phyloP scores from a whole-genome alignment of 2,329 filamentous ascomycete species.

The Calonectria fujianensis region DNA sequence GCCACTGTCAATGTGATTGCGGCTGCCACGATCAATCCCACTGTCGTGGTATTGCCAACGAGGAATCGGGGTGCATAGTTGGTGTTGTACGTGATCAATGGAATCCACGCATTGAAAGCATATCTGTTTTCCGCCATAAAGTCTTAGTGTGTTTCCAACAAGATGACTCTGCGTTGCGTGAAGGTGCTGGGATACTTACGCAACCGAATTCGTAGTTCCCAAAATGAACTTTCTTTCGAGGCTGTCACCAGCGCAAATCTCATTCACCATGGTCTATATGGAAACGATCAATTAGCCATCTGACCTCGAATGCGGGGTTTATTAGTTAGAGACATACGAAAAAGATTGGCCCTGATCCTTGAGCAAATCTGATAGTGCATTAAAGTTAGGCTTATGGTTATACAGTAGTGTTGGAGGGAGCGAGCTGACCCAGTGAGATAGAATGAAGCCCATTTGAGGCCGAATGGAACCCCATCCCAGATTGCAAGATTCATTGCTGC shows the following conservation, averaged over 20 bases:
- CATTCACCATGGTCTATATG: constrained; percentile 9
- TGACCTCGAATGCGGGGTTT: no score
- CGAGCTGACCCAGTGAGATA: constrained; percentile 14
- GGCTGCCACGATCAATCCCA: constrained; percentile 10
- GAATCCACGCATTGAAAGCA: constrained; percentile 20
- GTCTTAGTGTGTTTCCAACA: not conserved
- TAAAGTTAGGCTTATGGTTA: constrained; percentile 17
- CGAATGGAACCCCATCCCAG: constrained; percentile 15
- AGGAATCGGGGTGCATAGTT: constrained; percentile 23
- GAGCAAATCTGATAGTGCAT: constrained; percentile 4
- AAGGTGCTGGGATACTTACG: not conserved
- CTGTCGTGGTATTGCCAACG: constrained; percentile 14
- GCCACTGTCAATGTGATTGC: constrained; percentile 9
- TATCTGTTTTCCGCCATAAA: not conserved
- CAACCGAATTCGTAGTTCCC: constrained; percentile 19
- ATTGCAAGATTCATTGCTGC: constrained; percentile 12
- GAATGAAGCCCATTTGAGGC: constrained; percentile 22
- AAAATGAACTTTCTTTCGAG: constrained; percentile 22
- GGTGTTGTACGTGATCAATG: constrained; percentile 23
- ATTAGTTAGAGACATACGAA: not conserved
- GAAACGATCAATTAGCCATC: not conserved
- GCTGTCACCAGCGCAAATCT: constrained; percentile 7
- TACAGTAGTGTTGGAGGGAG: not conserved
- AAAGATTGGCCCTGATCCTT: constrained; percentile 22
- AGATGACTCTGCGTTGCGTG: not conserved